phyloP scores from a whole-genome alignment of 2,329 filamentous ascomycete genomes.

The Metarhizium humberi region DNA sequence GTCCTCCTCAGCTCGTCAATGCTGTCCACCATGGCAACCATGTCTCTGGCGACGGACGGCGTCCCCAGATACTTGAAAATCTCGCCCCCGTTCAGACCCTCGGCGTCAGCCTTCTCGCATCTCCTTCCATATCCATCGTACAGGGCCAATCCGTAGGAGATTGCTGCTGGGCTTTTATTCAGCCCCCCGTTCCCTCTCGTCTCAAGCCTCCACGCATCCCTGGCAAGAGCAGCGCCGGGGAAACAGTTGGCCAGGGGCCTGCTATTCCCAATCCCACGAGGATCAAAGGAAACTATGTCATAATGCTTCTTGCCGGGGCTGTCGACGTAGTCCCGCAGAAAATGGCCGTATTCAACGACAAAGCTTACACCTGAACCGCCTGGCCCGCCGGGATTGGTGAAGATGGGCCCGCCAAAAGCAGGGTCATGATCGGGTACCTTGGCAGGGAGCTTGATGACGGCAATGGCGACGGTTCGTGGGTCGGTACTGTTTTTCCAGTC shows the following conservation, averaged over 20 bases:
- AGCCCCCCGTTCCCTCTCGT: constrained; percentile 16
- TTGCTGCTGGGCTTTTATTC: constrained; percentile 15
- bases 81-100: constrained; percentile 9
- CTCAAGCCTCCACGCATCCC: constrained; percentile 10
- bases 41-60: constrained; percentile 30
- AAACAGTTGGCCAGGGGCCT: constrained; percentile 31
- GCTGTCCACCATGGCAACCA: constrained; percentile 32
- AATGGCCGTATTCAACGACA: constrained; percentile 13
- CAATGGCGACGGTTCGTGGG: constrained; percentile 24
- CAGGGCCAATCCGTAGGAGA: constrained; percentile 18
- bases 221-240: constrained; percentile 16
- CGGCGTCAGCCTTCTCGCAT: constrained; percentile 14
- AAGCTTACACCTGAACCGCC: constrained; percentile 29
- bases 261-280: constrained; percentile 29
- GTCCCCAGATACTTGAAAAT: constrained; percentile 26
- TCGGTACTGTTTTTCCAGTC: constrained; percentile 27
- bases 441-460: constrained; percentile 31
- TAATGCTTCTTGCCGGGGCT: constrained; percentile 23
- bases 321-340: constrained; percentile 19
- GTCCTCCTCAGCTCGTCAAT: constrained; percentile 22
- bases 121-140: constrained; percentile 16
- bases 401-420: constrained; percentile 30
- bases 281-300: constrained; percentile 35
- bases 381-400: constrained; percentile 36
- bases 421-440: constrained; percentile 25